Percentiles rank a stretch among this genome's conserved stretches.
Conservation (phyloP, 169 alveolate genomes). For the Plasmodium gonderi region DNA sequence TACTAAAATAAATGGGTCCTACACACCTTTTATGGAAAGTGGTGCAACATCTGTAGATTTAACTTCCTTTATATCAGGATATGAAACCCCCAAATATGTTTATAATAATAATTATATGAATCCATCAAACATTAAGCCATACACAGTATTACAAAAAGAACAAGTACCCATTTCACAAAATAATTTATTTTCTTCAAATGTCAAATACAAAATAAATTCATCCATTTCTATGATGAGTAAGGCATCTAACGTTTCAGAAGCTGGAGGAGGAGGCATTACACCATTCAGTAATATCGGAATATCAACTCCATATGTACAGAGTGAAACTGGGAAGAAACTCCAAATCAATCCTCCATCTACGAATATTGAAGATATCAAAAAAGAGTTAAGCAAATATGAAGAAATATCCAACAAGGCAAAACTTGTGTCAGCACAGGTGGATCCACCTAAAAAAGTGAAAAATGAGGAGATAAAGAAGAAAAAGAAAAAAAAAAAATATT, state of each 20-base stretch:
- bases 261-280: not conserved
- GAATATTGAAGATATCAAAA: constrained; percentile 22
- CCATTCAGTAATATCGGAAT: constrained; percentile 24
- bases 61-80: constrained; percentile 65
- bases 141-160: constrained; percentile 59
- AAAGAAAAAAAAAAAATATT: constrained; percentile 81
- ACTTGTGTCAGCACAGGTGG: constrained; percentile 82
- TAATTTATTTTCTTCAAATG: constrained; percentile 46
- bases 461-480: constrained; percentile 77
- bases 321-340: constrained; percentile 17
- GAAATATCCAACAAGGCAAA: constrained; percentile 81
- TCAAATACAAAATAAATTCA: constrained; percentile 55
- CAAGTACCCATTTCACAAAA: constrained; percentile 42
- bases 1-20: constrained; percentile 42
- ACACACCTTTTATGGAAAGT: constrained; percentile 70
- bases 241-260: constrained; percentile 26
- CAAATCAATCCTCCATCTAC: not conserved
- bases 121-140: constrained; percentile 43
- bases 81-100: constrained; percentile 70
- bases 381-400: constrained; percentile 76
- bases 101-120: constrained; percentile 20
- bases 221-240: not conserved
- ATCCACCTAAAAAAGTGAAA: constrained; percentile 49
- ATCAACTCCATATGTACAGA: constrained; percentile 31
- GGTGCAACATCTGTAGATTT: constrained; percentile 59